Base-by-base conservation (phyloP, 371 early-diverging fungal genomes). In the Mucor plumbeus region DNA sequence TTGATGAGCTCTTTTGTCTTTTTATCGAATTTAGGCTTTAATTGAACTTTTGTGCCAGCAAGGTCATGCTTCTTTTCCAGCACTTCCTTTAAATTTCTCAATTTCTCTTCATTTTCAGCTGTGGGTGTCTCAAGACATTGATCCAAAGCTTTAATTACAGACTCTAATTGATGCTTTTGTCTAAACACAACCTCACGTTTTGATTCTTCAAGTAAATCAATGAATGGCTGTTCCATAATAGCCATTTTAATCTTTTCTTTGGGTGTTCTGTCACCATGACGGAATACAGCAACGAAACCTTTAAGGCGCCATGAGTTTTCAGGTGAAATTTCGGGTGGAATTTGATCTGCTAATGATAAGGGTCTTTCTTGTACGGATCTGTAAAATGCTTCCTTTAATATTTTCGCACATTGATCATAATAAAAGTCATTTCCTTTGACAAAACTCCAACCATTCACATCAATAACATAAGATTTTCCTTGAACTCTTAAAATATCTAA, bases 381-480 rank as follows among this genome's bases (percentile, higher is more conserved):
- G 17, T 73, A 63, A 53, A 80, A 81, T 1, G 76, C 68, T 59
- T 88, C 85, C 43, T 89, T 88, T 26, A 99, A 78, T 17, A 92
- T 85, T 11, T 67, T 68, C 4, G 97, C 92, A 44, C 95, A 95
- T 40, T 88, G 86, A 70, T 94, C 95, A 74, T 97, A 98, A 74
- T 99, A 99, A 26, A 90, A 85, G 31, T 92, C 91, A 71, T 93
- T 96, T 64, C 97, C 97, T 79, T 99, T 99, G 61, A 99, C 99
- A 84, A 99, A 99, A 40, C 96, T 95, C 99, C 99, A 99, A 14
- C 99, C 99, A 69, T 99, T 99, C 54, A 99, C 98, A 75, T 99
- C 99, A 71, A 99, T 97, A 13, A 99, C 97, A 78, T 91, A 94
- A 7, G 97, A 95, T 69, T 87, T 83, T 14, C 96, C 95, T 48